These are phyloP conservation scores for Amauroascus niger DNA, from an alignment of 2,329 filamentous ascomycete species.

Conservation along the genomic window DNA sequence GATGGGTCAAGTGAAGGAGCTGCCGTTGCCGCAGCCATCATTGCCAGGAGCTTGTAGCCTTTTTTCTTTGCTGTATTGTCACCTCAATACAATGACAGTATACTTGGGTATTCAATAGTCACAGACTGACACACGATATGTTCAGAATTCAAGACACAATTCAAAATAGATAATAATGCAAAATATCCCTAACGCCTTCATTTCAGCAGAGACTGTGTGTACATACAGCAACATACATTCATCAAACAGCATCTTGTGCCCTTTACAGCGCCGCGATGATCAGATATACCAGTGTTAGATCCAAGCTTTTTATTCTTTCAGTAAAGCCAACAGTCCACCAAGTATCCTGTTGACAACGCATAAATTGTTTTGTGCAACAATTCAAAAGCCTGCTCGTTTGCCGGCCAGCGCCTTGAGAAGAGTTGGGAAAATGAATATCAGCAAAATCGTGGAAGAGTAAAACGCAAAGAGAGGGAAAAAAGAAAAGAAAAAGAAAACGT, in stretches of 20 bases:
- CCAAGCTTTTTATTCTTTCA: neutral
- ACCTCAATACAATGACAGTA: too few relatives aligned
- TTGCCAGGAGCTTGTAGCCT: neutral
- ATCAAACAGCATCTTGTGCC: neutral
- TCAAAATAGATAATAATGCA: too few relatives aligned
- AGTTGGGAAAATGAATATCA: neutral
- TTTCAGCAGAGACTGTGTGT: neutral
- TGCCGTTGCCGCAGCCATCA: conserved; percentile 74
- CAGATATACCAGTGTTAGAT: neutral
- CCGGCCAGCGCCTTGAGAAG: conserved; percentile 24
- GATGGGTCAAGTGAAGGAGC: conserved; percentile 94
- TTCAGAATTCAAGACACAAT: too few relatives aligned
- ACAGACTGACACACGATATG: too few relatives aligned
- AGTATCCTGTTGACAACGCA: conserved; percentile 23
- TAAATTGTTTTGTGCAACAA: conserved; percentile 25
- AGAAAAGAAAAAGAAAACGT: neutral
- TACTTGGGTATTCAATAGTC: too few relatives aligned
- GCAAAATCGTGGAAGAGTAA: too few relatives aligned
- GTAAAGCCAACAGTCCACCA: conserved; percentile 18
- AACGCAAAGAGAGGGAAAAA: neutral
- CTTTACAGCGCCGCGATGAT: conserved; percentile 47
- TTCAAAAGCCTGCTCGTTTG: conserved; percentile 28
- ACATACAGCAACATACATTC: too few relatives aligned
- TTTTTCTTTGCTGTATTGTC: too few relatives aligned
- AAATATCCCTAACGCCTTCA: neutral